These are phyloP conservation scores for Candolleomyces efflorescens DNA, from an alignment of 768 basidiomycete genomes.

Conservation along the genomic window DNA sequence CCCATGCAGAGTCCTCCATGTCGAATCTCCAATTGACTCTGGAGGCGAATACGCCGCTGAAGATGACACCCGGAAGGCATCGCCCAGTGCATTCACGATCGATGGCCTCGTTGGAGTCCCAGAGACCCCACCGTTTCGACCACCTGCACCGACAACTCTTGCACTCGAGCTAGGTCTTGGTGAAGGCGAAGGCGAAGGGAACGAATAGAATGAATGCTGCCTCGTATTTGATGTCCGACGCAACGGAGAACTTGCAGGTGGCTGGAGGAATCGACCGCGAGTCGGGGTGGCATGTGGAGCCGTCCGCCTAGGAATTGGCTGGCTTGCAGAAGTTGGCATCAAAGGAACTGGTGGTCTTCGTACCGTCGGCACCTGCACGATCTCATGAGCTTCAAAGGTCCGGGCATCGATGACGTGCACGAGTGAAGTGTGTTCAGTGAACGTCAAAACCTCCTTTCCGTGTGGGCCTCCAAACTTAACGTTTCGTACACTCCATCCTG, in stretches of 20 bases:
- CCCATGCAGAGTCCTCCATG: conserved; percentile 36
- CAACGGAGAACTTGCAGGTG: not conserved
- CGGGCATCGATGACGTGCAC: conserved; percentile 84
- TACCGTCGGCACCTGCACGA: conserved; percentile 50
- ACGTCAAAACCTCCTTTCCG: conserved; percentile 76
- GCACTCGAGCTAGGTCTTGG: not conserved
- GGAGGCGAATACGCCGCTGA: conserved; percentile 32
- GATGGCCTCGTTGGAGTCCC: conserved; percentile 17
- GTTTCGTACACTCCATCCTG: conserved; percentile 81
- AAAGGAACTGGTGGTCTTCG: not conserved
- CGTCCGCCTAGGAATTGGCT: conserved; percentile 8
- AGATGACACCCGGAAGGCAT: conserved; percentile 47
- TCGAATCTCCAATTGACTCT: conserved; percentile 40
- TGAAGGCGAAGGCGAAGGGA: conserved; percentile 1
- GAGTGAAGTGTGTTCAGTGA: conserved; percentile 86
- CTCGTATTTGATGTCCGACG: not conserved
- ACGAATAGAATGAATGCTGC: not conserved
- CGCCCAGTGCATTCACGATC: conserved; percentile 49
- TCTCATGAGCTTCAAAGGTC: conserved; percentile 77
- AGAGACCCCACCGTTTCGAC: conserved; percentile 2
- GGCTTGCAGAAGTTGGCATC: conserved; percentile 16
- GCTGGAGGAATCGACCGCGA: not conserved
- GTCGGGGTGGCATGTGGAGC: conserved; percentile 4
- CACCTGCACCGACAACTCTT: not conserved
- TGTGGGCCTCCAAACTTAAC: conserved; percentile 70